A percentile compares a stretch with the other conserved stretches of the same genome.
Evolutionary conservation across 805 yeast species (phyloP).

Genomic region (Metschnikowia dekortorum): DNA sequence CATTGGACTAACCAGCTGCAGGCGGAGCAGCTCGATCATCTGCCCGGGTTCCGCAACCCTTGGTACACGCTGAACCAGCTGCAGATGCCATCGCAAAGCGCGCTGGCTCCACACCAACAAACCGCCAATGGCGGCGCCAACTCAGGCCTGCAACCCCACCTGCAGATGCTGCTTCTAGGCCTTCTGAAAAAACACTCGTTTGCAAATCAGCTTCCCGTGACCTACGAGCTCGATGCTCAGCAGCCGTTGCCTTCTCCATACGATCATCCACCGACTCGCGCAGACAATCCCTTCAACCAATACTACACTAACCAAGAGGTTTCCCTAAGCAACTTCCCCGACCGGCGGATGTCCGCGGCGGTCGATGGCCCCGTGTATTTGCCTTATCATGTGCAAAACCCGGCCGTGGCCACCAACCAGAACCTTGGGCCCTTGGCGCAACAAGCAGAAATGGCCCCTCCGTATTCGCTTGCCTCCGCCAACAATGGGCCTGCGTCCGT

Average conservation of each 20-base stretch:
- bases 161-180: constrained; percentile 23
- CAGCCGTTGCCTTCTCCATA: constrained; percentile 24
- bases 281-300: constrained; percentile 42
- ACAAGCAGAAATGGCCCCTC: not conserved
- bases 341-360: constrained; percentile 37
- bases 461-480: constrained; percentile 1
- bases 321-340: constrained; percentile 21
- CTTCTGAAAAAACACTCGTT: constrained; percentile 30
- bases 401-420: not conserved
- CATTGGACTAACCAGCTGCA: not conserved
- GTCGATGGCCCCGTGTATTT: constrained; percentile 25
- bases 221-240: constrained; percentile 41
- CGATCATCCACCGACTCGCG: constrained; percentile 42
- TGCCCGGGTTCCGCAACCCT: constrained; percentile 40
- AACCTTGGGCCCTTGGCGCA: constrained; percentile 2
- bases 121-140: not conserved
- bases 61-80: constrained; percentile 31
- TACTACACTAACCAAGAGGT: constrained; percentile 39
- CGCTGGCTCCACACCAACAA: not conserved
- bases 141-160: constrained; percentile 1
- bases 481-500: constrained; percentile 7
- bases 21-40: constrained; percentile 5
- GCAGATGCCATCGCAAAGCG: constrained; percentile 8
- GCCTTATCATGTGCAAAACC: constrained; percentile 11
- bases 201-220: constrained; percentile 45